Evolutionary conservation across 2,329 filamentous ascomycete genomes (phyloP), one percentile per base, ranked within the genome.

Genomic region (Xylaria arbuscula): DNA sequence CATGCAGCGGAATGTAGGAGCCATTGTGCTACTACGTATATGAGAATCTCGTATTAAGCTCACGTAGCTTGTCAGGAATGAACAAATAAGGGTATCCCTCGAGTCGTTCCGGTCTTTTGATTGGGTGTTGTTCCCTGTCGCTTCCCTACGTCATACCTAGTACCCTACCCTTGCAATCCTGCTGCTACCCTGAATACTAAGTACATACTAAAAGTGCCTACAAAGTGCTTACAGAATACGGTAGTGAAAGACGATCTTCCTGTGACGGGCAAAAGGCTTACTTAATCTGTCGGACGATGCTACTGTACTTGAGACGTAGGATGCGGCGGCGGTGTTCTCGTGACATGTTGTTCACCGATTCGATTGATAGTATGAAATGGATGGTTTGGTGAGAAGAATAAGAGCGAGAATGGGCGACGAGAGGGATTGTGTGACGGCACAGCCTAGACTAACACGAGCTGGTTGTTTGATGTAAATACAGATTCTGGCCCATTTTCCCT

Each of bases 101-200:
- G 28, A 13, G 10, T 0, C 28, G 8, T 24, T 8, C 3, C 1
- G 19, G 4, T 38, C 11, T 32, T 36, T 8, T 63, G 58, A 66
- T 69, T 66, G 55, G 63, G 11, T 24, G 2, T 19, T 2, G n/a
- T 1, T 19, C 56, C 56, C 50, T 50, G 48, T 15, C 34, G 40
- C 47, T 47, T 2, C 60, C 67, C 67, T 67, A 70, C 68, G 68
- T 70, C 65, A 70, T 67, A 24, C 34, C 24, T 17, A n/a, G n/a
- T n/a, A n/a, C 48, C 32, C 13, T 22, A 13, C 24, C 67, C 65
- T 32, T 61, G 55, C n/a, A 2, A 9, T 60, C 48, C 38, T 54
- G 28, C 24, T 61, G 47, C 48, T 51, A 40, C 45, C 45, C 42
- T 28, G 13, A 19, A 28, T n/a, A 45, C 45, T 17, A 2, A 17